A percentile compares a stretch with the other conserved stretches of the same genome.
These are phyloP conservation scores for Marasmius tenuissimus DNA, from an alignment of 1,284 basidiomycete species.

Conservation along the genomic window DNA sequence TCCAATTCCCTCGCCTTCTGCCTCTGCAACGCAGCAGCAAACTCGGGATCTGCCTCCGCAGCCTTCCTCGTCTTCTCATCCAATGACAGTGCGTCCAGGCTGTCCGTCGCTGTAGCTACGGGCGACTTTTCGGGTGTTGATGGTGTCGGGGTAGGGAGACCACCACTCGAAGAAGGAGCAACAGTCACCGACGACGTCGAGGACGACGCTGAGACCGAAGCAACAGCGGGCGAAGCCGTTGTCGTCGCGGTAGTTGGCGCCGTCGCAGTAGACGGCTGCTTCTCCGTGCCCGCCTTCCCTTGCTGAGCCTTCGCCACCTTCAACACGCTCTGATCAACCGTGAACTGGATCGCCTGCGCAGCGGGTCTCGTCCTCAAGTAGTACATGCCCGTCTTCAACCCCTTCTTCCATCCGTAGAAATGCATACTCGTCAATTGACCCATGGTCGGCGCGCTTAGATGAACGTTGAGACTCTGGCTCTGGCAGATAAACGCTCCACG, in stretches of 20 bases:
- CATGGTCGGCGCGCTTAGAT: slow-evolving; percentile 88
- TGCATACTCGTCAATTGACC: slow-evolving; percentile 99
- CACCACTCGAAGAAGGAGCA: slow-evolving; percentile 7
- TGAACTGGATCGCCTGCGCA: slow-evolving; percentile 97
- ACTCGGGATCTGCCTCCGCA: slow-evolving; percentile 74
- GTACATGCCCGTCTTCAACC: slow-evolving; percentile 98
- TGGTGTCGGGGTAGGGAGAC: slow-evolving; percentile 27
- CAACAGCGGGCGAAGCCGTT: slow-evolving; percentile 8
- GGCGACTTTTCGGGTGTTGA: slow-evolving; percentile 21
- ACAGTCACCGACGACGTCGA: slow-evolving; percentile 16
- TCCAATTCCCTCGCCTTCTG: slow-evolving; percentile 78
- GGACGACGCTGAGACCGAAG: slow-evolving; percentile 20
- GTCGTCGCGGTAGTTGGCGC: slow-evolving; percentile 14
- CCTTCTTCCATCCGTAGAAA: slow-evolving; percentile 99
- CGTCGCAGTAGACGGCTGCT: slow-evolving; percentile 21
- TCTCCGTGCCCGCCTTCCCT: slow-evolving; percentile 34
- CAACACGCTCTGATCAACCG: slow-evolving; percentile 82
- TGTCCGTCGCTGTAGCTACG: slow-evolving; percentile 13
- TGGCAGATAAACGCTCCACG: slow-evolving; percentile 99
- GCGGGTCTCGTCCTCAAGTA: slow-evolving; percentile 95
- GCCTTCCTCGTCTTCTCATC: slow-evolving; percentile 50
- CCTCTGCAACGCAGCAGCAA: slow-evolving; percentile 76
- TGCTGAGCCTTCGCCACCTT: slow-evolving; percentile 69
- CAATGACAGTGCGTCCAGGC: slow-evolving; percentile 27
- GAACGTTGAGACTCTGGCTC: slow-evolving; percentile 89